These are phyloP conservation scores for Cyclaneusma minus DNA, from an alignment of 2,329 filamentous ascomycete genomes.

Conservation along the genomic window DNA sequence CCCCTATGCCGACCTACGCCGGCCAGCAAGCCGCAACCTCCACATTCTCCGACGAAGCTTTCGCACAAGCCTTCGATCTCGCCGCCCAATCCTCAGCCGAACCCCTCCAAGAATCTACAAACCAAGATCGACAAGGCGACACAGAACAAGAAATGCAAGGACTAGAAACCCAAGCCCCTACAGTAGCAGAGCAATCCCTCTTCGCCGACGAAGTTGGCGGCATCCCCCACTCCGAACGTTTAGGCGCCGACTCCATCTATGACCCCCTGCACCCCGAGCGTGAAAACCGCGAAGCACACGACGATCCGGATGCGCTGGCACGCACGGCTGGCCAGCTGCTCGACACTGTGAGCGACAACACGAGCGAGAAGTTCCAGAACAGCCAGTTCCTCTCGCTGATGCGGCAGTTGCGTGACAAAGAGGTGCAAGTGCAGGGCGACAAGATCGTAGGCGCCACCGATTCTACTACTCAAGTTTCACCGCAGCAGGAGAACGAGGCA, in stretches of 20 bases:
- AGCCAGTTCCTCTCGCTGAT: constrained; percentile 66
- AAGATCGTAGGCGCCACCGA: constrained; percentile 50
- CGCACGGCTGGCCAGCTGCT: constrained; percentile 57
- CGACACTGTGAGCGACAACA: constrained; percentile 50
- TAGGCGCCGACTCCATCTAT: constrained; percentile 19
- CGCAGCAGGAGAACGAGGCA: too few relatives aligned
- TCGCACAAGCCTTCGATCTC: constrained; percentile 33
- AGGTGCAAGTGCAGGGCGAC: constrained; percentile 59
- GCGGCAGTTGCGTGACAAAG: constrained; percentile 55
- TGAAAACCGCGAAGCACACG: constrained; percentile 18
- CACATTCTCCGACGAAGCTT: constrained; percentile 36
- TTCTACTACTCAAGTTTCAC: too few relatives aligned
- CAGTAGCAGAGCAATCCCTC: too few relatives aligned
- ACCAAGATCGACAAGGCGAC: constrained; percentile 13
- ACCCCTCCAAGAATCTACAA: constrained; percentile 4
- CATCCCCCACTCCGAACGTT: constrained; percentile 11
- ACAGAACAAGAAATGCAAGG: constrained; percentile 7
- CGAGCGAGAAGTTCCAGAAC: constrained; percentile 60
- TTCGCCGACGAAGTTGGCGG: too few relatives aligned
- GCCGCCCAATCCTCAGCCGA: constrained; percentile 12
- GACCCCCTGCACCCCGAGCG: constrained; percentile 10
- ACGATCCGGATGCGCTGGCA: constrained; percentile 45
- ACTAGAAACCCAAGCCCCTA: constrained; percentile 1
- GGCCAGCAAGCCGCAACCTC: constrained; percentile 20
- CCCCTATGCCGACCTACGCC: too few relatives aligned